Evolutionary conservation across 73 alveolate genomes (phyloP), one percentile per base, ranked within the genome.

Genomic region (Stentor roeselii): DNA sequence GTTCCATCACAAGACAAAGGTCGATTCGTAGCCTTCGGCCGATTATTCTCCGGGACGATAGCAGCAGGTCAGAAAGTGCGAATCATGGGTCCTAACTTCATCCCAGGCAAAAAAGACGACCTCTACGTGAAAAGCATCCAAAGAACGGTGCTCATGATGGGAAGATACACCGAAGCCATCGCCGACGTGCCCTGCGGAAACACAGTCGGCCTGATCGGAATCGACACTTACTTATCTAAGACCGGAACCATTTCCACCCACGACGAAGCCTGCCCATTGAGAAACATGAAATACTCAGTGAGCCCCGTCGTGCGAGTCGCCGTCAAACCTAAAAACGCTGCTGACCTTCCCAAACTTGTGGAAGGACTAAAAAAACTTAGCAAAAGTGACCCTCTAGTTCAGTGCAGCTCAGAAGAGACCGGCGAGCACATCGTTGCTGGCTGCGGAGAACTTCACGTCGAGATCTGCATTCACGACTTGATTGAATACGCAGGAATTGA

Each of bases 221-320:
- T 95, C 86, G 99, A 97, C 83, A 96, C 92, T 86, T 95, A 88
- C 92, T 88, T 97, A 84, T 78, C 94, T 89, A 97, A 97, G 92
- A 95, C 99, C 80, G 99, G 99, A 37, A 98, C 99, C 89, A 93
- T 98, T 89, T 84, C 99, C 86, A 94, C 95, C 82, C 92, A 89
- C 91, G 98, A 95, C 82, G 95, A 87, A 42, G 99, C 99, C 78
- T 98, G 91, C 95, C 90, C 86, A 91, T 92, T 98, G 87, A 92
- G 99, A 83, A 95, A 95, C 94, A 98, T 96, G 99, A 98, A 96
- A 92, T 97, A 96, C 96, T 94, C 99, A 39, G 99, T 96, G 89
- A 93, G 99, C 59, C 99, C 99, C 36, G 99, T 98, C 90, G 99
- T 98, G 88, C 89, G 99, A 93, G 99, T 96, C 60, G 99, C 99